A percentile compares a stretch with the other conserved stretches of the same genome.
These are phyloP conservation scores for Parafenestella ontariensis DNA, from an alignment of 2,329 filamentous ascomycete species.

Conservation along the genomic window DNA sequence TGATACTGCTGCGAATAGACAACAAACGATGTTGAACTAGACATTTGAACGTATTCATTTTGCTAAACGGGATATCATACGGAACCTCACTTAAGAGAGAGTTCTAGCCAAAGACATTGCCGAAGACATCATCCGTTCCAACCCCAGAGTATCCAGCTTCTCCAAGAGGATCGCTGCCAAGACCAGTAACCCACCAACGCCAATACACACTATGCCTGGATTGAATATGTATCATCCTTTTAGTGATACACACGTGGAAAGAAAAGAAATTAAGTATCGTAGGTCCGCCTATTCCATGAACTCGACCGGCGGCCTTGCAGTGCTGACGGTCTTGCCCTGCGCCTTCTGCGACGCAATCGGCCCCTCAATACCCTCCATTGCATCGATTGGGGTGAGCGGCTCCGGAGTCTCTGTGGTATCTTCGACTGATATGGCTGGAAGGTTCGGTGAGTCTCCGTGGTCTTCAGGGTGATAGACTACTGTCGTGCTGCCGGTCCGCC, in stretches of 20 bases:
- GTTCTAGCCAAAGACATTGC: not conserved
- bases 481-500: slow-evolving; percentile 62
- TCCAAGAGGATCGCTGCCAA: slow-evolving; percentile 1
- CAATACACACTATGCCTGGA: slow-evolving; percentile 25
- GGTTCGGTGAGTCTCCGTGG: slow-evolving; percentile 64
- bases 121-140: not conserved
- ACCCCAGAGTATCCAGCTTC: not conserved
- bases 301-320: slow-evolving; percentile 50
- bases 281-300: slow-evolving; percentile 39
- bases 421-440: slow-evolving; percentile 70
- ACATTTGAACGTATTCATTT: slow-evolving; percentile 2
- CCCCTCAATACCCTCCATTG: slow-evolving; percentile 44
- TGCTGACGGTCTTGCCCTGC: slow-evolving; percentile 42
- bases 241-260: slow-evolving; percentile 14
- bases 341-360: slow-evolving; percentile 44
- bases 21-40: not conserved
- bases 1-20: not conserved
- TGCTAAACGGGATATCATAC: slow-evolving; percentile 1
- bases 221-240: slow-evolving; percentile 18
- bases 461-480: slow-evolving; percentile 69
- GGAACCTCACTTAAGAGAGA: not conserved
- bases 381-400: slow-evolving; percentile 58
- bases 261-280: slow-evolving; percentile 8
- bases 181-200: slow-evolving; percentile 27
- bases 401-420: slow-evolving; percentile 61